phyloP scores from a whole-genome alignment of 331 rosid species.

The Acacia pycnantha region DNA sequence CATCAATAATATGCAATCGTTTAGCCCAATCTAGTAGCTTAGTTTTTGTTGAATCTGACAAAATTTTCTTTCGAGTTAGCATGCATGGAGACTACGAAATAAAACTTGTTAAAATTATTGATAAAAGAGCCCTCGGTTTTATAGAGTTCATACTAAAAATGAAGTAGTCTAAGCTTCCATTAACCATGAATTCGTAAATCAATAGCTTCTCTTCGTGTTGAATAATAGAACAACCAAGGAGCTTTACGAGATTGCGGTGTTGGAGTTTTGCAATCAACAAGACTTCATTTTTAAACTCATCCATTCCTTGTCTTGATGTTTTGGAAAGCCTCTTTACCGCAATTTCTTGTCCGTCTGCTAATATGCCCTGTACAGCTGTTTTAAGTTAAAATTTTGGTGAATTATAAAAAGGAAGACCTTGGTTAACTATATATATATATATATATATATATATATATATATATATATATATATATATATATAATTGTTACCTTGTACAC shows the following conservation, averaged over 20 bases:
- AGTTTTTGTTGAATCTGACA: background rate
- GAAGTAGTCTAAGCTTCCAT: slow-evolving; percentile 23
- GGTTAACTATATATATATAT: too few species aligned
- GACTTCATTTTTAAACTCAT: slow-evolving; percentile 27
- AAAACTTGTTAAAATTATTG: background rate
- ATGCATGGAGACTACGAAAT: background rate
- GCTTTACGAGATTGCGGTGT: slow-evolving; percentile 47
- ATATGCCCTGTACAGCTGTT: slow-evolving; percentile 16
- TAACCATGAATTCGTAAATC: slow-evolving; percentile 31
- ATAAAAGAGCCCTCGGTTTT: background rate
- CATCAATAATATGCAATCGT: slow-evolving; percentile 23
- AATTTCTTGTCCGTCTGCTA: slow-evolving; percentile 39
- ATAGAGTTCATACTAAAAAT: slow-evolving; percentile 10
- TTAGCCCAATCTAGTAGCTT: slow-evolving; percentile 19
- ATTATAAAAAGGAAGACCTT: background rate
- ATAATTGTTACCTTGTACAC: slow-evolving; percentile 24
- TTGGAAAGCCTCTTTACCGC: slow-evolving; percentile 51
- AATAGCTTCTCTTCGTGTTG: slow-evolving; percentile 43
- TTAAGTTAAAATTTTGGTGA: too few species aligned
- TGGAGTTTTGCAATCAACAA: slow-evolving; percentile 43
- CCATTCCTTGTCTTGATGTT: slow-evolving; percentile 38
- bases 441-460: fast-evolving
- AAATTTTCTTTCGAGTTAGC: background rate
- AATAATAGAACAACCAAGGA: slow-evolving; percentile 38
- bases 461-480: fast-evolving